phyloP scores from a whole-genome alignment of 768 basidiomycete species.

The Erythrobasidium yunnanense region DNA sequence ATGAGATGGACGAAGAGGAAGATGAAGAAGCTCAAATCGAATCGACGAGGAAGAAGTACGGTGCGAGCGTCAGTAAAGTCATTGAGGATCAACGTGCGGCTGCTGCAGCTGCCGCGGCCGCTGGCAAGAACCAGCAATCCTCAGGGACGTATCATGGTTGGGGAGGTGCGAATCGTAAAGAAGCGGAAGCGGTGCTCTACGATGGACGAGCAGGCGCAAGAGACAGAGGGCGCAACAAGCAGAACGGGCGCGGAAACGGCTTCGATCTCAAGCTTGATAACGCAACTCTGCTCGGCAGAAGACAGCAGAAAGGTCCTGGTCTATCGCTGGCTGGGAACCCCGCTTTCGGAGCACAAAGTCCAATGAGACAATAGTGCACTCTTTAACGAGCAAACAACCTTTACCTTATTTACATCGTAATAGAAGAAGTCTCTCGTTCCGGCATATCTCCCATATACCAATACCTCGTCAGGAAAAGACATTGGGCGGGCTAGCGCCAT shows the following conservation, averaged over 20 bases:
- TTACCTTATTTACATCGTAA: too few species aligned
- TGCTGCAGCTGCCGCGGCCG: conserved; percentile 33
- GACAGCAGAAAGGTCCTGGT: conserved; percentile 38
- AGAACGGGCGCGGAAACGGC: conserved; percentile 32
- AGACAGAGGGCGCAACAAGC: conserved; percentile 48
- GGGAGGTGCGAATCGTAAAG: conserved; percentile 45
- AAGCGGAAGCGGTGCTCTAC: conserved; percentile 47
- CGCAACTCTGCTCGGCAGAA: conserved; percentile 67
- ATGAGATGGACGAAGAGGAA: conserved; percentile 78
- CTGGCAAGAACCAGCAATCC: conserved; percentile 22
- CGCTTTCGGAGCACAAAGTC: neutral
- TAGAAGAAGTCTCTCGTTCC: too few species aligned
- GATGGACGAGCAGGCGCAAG: conserved; percentile 62
- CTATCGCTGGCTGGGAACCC: conserved; percentile 9
- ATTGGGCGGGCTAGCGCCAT: too few species aligned
- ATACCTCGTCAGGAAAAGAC: too few species aligned
- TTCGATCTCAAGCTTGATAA: conserved; percentile 82
- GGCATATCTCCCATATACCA: too few species aligned
- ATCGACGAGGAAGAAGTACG: conserved; percentile 46
- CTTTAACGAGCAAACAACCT: too few species aligned
- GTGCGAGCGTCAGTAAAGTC: conserved; percentile 41
- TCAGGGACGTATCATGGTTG: conserved; percentile 43
- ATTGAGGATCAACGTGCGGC: conserved; percentile 38
- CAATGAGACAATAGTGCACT: neutral
- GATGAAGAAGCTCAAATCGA: conserved; percentile 51